Evolutionary conservation across 2,329 filamentous ascomycete genomes (phyloP), one percentile per base, ranked within the genome.

Genomic region (Chaetomiaceae sp.): DNA sequence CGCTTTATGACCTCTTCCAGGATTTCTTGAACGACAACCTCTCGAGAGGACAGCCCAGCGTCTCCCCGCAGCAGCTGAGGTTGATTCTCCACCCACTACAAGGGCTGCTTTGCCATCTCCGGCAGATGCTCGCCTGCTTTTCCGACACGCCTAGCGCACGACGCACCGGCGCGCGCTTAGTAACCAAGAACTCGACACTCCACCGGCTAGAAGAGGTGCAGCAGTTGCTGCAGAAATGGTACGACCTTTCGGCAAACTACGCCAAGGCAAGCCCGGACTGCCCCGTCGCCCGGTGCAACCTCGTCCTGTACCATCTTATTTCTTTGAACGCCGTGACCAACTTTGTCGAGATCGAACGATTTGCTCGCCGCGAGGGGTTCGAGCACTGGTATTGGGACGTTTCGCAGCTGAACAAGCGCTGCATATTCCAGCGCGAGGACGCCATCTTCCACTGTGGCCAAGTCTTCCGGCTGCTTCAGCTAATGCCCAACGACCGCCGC

Each of bases 221-320:
- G 55, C 71, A 68, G 0, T 65, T 86, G 20, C 67, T 87, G 6
- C 74, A 79, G 52, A 76, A 76, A 47, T 88, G 83, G 83, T 83
- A 83, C 61, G 73, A 79, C 49, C 67, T 86, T n/a, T 77, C 78
- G 30, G 72, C 77, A 49, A 63, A 68, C 10, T 74, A 79, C 59
- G 65, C 70, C 56, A 76, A 78, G 58, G 63, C 67, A n/a, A 73
- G 81, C 56, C 72, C 75, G 1, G 64, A 67, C 38, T 84, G 81
- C 52, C 65, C 75, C 14, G 70, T 81, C 52, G 84, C 78, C 58
- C 75, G 76, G 56, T 80, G 78, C 52, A 85, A 82, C 58, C 64
- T 87, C 34, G 75, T 84, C 35, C 73, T 87, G 50, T 86, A 83
- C 61, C 83, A 88, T 56, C 71, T 87, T 34, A 80, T 87, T 59